Evolutionary conservation across 1,139 yeast genomes (phyloP).

Genomic region (Suhomyces chickasaworum): DNA sequence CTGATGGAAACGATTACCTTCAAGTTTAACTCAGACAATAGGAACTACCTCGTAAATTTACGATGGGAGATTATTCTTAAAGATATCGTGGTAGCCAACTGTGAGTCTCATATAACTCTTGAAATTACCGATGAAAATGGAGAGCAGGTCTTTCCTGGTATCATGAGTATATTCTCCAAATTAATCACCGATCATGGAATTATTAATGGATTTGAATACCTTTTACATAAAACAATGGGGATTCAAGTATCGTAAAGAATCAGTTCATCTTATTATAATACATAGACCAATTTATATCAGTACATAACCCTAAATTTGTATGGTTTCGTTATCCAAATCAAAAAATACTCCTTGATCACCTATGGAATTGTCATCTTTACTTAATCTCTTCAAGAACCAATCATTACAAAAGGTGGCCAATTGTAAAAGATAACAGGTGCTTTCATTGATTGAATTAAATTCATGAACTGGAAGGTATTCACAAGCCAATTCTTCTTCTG

Average conservation of each 20-base stretch:
- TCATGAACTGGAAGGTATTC: conserved; percentile 40
- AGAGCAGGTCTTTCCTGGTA: conserved; percentile 12
- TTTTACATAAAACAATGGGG: conserved; percentile 5
- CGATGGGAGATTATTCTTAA: conserved; percentile 33
- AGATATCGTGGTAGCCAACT: conserved; percentile 29
- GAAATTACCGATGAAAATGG: conserved; percentile 10
- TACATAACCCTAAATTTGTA: conserved; percentile 15
- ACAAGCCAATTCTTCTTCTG: conserved; percentile 21
- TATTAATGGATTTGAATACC: conserved; percentile 8
- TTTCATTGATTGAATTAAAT: conserved; percentile 38
- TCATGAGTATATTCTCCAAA: conserved; percentile 21
- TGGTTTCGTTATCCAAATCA: conserved; percentile 32
- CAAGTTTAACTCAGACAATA: conserved; percentile 5
- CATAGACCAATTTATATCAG: conserved; percentile 4
- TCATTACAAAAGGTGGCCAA: conserved; percentile 32
- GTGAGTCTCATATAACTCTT: conserved; percentile 26
- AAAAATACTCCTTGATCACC: conserved; percentile 17
- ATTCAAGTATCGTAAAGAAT: not conserved
- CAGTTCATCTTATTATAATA: conserved; percentile 5
- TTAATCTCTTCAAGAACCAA: conserved; percentile 24
- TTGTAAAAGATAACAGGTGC: conserved; percentile 30
- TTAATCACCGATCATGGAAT: conserved; percentile 32
- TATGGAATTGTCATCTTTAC: not conserved
- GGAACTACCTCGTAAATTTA: conserved; percentile 15
- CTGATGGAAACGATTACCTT: conserved; percentile 25